Percentiles rank a stretch among this genome's conserved stretches.
Evolutionary conservation across 2,329 filamentous ascomycete species (phyloP).

Genomic region (Aspergillus fijiensis): DNA sequence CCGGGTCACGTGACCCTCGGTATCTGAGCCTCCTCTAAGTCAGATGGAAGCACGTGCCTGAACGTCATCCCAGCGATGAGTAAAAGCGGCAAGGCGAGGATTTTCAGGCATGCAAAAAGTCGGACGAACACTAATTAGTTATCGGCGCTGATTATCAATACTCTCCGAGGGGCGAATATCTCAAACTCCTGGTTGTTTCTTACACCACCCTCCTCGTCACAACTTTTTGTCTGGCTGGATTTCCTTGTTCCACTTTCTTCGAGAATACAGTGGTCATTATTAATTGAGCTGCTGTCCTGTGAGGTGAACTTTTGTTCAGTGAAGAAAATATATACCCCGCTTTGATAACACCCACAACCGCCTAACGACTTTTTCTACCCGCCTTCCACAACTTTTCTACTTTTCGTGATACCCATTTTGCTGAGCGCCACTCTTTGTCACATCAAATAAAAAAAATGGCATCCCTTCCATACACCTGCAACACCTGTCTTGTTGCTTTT

Average conservation of each 20-base stretch:
- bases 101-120: constrained; percentile 11
- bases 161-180: not conserved
- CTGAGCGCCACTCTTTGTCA: constrained; percentile 24
- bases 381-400: constrained; percentile 2
- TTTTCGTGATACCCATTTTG: constrained; percentile 17
- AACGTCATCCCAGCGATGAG: constrained; percentile 18
- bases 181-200: not conserved
- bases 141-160: not conserved
- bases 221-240: not conserved
- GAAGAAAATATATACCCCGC: constrained; percentile 20
- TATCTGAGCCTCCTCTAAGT: not conserved
- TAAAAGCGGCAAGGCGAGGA: constrained; percentile 20
- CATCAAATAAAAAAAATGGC: constrained; percentile 21
- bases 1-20: no score
- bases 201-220: not conserved
- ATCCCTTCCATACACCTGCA: constrained; percentile 93
- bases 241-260: not conserved
- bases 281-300: not conserved
- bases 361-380: constrained; percentile 9
- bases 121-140: not conserved
- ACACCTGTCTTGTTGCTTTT: constrained; percentile 96
- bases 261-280: not conserved
- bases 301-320: not conserved
- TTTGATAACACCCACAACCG: constrained; percentile 31
- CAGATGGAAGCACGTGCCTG: constrained; percentile 5